These are phyloP conservation scores for Phialophora verrucosa DNA, from an alignment of 2,329 filamentous ascomycete species.

Conservation along the genomic window DNA sequence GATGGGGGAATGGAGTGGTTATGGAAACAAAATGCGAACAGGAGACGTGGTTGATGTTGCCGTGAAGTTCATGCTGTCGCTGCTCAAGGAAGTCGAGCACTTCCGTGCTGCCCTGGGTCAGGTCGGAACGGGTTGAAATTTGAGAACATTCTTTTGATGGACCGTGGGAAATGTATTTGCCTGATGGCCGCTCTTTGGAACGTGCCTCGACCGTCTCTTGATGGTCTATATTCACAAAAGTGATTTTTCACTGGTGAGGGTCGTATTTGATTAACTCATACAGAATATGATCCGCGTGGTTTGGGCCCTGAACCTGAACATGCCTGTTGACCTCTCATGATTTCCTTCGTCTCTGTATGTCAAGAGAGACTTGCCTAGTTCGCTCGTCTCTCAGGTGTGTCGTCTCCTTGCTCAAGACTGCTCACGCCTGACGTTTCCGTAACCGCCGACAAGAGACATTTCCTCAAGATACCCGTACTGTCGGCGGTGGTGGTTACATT, in stretches of 20 bases:
- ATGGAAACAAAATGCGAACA: not conserved
- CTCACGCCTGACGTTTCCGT: too few species aligned
- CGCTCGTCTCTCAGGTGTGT: not conserved
- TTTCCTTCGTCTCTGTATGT: not conserved
- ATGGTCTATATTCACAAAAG: constrained; percentile 5
- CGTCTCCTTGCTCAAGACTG: not conserved
- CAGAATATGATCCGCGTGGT: constrained; percentile 19
- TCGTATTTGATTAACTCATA: constrained; percentile 20
- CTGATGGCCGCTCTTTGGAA: constrained; percentile 8
- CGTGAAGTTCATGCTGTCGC: not conserved
- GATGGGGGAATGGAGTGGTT: not conserved
- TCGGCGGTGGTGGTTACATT: too few species aligned
- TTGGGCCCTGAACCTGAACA: not conserved
- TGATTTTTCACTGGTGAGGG: not conserved
- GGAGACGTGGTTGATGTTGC: constrained; percentile 3
- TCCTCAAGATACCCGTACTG: too few species aligned
- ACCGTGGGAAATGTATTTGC: constrained; percentile 3
- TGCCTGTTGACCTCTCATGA: not conserved
- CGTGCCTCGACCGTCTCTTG: not conserved
- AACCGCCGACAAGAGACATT: not conserved
- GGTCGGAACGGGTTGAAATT: not conserved
- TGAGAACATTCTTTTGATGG: constrained; percentile 2
- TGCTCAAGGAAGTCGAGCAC: not conserved
- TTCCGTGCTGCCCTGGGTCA: not conserved
- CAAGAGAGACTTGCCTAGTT: not conserved